Base-by-base conservation (phyloP, 2,329 filamentous ascomycete species). In the Fragosphaeria purpurea region DNA sequence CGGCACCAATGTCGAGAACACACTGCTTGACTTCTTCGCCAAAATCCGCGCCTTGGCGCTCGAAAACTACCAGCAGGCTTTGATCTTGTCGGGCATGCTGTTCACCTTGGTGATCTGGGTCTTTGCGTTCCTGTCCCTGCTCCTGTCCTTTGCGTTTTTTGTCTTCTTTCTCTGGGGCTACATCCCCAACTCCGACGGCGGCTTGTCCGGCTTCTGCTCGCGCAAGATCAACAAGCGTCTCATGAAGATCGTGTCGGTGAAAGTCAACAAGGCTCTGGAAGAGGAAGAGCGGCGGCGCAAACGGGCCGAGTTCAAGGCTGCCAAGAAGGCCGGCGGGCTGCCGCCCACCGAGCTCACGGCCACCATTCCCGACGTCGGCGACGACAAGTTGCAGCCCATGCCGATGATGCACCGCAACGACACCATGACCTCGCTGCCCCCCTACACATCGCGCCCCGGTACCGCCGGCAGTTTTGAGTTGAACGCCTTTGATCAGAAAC, bases 81-180 rank as follows among this genome's bases (percentile, higher is more conserved):
- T 93, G 53, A 86, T 96, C 58, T 74, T 97, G 47, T 86, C 83
- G 40, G 84, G 88, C 66, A 97, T 97, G 93, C 70, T 89, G 56
- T 97, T 95, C 68, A 96, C 91, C 4, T 66, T 95, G 30, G 65
- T 96, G 50, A 80, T 97, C 58, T 97, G 91, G 91, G 75, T 89
- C 11, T 82, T 97, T 59, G 85, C 86, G 0, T 78, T 86, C 6
- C 63, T 97, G 2, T 82, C 79, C 42, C 74, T 97, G 47, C 70
- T 91, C n/a, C 62, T 86, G 8, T 88, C 87, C 0, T 71, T 82
- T 30, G 60, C 94, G 1, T 82, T 95, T 53, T 97, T 95, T 67
- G 67, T 95, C 39, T 79, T 88, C 60, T 98, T 95, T 66, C 76
- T 98, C 6, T 95, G 86, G 79, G 86, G 93, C 66, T 93, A 91